phyloP scores from a whole-genome alignment of 1,284 basidiomycete species.

The Leccinum subrobustum region DNA sequence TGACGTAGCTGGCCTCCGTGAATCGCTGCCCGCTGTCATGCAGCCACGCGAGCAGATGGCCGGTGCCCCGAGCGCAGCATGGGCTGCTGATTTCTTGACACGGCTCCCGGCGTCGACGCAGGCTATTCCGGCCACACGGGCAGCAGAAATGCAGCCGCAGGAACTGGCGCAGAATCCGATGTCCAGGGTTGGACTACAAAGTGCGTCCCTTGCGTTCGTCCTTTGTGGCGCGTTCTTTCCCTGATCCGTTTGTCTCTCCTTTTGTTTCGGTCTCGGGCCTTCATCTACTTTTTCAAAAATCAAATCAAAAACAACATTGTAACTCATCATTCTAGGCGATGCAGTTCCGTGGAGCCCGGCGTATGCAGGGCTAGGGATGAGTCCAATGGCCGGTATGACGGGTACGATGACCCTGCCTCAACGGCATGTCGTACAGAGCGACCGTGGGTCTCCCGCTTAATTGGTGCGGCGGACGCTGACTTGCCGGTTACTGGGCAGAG shows the following conservation, averaged over 20 bases:
- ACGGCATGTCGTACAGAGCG: conserved; percentile 31
- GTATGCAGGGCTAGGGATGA: conserved; percentile 36
- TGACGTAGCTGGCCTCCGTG: conserved; percentile 56
- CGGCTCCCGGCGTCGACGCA: conserved; percentile 1
- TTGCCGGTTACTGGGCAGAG: conserved; percentile 30
- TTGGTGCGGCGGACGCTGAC: background rate
- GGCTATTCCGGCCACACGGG: background rate
- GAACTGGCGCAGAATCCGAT: conserved; percentile 7
- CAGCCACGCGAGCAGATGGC: conserved; percentile 32
- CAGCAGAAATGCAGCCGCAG: conserved; percentile 9
- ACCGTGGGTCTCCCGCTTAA: conserved; percentile 34
- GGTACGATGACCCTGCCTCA: conserved; percentile 33
- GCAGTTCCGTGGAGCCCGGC: conserved; percentile 39
- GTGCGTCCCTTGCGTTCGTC: conserved; percentile 18
- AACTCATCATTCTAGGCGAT: conserved; percentile 21
- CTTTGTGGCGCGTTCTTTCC: background rate
- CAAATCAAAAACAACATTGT: background rate
- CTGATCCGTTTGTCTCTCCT: conserved; percentile 7
- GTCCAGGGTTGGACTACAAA: conserved; percentile 9
- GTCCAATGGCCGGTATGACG: conserved; percentile 37
- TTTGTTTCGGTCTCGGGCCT: background rate
- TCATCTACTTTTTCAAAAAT: background rate
- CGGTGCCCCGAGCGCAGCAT: conserved; percentile 12
- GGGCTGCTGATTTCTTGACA: conserved; percentile 51
- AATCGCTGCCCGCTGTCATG: conserved; percentile 44